These are phyloP conservation scores for Epichloe amarillans DNA, from an alignment of 2,329 filamentous ascomycete genomes.

Conservation along the genomic window DNA sequence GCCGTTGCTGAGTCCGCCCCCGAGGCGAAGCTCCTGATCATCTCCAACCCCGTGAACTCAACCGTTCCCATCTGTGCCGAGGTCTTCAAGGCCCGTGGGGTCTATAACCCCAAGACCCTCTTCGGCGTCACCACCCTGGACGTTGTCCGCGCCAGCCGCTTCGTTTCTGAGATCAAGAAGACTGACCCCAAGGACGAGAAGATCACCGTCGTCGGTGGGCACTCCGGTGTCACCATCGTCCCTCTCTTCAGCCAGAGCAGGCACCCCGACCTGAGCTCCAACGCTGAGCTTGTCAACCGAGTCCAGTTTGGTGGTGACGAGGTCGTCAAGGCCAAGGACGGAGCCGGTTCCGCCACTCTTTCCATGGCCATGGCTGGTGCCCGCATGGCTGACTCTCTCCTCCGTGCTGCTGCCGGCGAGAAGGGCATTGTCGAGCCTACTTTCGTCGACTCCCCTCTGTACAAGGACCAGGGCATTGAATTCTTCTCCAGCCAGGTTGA, in stretches of 20 bases:
- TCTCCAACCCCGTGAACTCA: slow-evolving; percentile 99
- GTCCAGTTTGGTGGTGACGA: slow-evolving; percentile 99
- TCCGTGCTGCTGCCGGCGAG: slow-evolving; percentile 85
- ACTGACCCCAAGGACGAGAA: slow-evolving; percentile 86
- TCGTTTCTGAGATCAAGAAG: slow-evolving; percentile 88
- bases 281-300: slow-evolving; percentile 73
- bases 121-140: slow-evolving; percentile 99
- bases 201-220: slow-evolving; percentile 91
- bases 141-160: slow-evolving; percentile 92
- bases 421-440: slow-evolving; percentile 92
- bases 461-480: slow-evolving; percentile 94
- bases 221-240: slow-evolving; percentile 97
- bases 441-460: slow-evolving; percentile 92
- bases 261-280: slow-evolving; percentile 69
- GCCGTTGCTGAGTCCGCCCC: slow-evolving; percentile 78
- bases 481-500: slow-evolving; percentile 96
- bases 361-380: slow-evolving; percentile 97
- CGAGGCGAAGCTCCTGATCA: slow-evolving; percentile 91
- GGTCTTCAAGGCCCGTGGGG: slow-evolving; percentile 86
- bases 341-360: slow-evolving; percentile 89
- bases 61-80: slow-evolving; percentile 96
- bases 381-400: slow-evolving; percentile 74
- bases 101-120: slow-evolving; percentile 98
- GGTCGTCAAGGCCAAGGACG: slow-evolving; percentile 98
- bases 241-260: slow-evolving; percentile 91